phyloP scores from a whole-genome alignment of 2,329 filamentous ascomycete species.

The Aspergillus ibericus region DNA sequence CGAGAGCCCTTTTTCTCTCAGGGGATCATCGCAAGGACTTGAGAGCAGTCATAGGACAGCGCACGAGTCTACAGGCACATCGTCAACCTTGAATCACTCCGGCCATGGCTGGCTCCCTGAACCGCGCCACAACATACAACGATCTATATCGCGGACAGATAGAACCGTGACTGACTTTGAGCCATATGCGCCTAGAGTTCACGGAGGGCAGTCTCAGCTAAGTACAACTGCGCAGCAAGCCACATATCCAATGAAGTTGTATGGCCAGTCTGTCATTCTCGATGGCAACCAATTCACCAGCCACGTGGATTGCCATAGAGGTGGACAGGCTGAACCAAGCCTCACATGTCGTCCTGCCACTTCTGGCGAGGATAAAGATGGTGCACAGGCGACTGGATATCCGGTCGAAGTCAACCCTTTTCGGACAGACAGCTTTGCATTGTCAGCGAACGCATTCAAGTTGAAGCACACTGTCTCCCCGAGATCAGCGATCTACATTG shows the following conservation, averaged over 20 bases:
- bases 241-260: constrained; percentile 12
- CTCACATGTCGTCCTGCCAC: neutral
- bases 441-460: neutral
- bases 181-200: neutral
- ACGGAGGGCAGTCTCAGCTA: neutral
- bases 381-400: neutral
- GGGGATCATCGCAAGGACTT: neutral
- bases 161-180: too few species aligned
- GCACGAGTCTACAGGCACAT: neutral
- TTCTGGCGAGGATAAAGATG: neutral
- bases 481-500: neutral
- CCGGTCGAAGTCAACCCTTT: neutral
- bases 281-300: neutral
- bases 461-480: neutral
- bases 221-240: neutral
- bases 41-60: neutral
- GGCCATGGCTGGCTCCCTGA: constrained; percentile 19
- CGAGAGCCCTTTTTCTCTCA: neutral
- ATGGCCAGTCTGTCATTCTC: constrained; percentile 18
- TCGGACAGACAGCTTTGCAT: neutral
- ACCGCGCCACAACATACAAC: constrained; percentile 13
- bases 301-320: neutral
- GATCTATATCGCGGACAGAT: neutral
- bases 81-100: constrained; percentile 5
- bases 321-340: neutral